Evolutionary conservation across 192 early-diverging fungal species (phyloP), one percentile per base, ranked within the genome.

Genomic region (Nowakowskiella sp.): DNA sequence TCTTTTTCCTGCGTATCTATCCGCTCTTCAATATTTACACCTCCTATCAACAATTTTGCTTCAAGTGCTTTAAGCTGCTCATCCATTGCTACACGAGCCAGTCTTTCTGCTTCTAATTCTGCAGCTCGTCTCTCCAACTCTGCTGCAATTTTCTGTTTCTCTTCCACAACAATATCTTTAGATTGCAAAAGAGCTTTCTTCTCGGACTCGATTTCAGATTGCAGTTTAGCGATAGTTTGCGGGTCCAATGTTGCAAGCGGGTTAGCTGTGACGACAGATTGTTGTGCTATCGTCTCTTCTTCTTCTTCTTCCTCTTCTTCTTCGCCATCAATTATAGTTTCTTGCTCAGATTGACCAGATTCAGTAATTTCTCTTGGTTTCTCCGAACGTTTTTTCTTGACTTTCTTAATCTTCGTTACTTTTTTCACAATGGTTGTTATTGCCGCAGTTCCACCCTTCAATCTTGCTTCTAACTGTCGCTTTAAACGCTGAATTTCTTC

Each of bases 401-500:
- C 66, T 36, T 80, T 80, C 52, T 73, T 78, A 19, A 71, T 60
- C 10, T 33, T 31, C 4, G 46, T 47, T 4, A 22, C 26, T 46
- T 76, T 76, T 49, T 78, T 80, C 24, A 77, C 53, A 10, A 78
- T 57, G 49, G 68, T 74, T 13, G 70, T 76, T 19, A 73, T 57
- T 23, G 55, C 57, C 0, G 43, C 58, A 34, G n/a, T 10, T 6
- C 51, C 55, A 0, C 59, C 65, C 43, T 68, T 70, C 46, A 72
- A 70, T 42, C 61, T 64, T 6, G 67, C 60, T 51, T 78, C 68
- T 4, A 83, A 59, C 19, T 64, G 70, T 55, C 62, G 49, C 31
- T 70, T 64, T 19, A 83, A 60, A 53, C 69, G 55, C 42, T 76
- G 60, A 49, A 83, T 83, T 60, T 83, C 80, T 34, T 77, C 70